Evolutionary conservation across 2,329 filamentous ascomycete genomes (phyloP), one percentile per base, ranked within the genome.

Genomic region (Clonostachys sp.): DNA sequence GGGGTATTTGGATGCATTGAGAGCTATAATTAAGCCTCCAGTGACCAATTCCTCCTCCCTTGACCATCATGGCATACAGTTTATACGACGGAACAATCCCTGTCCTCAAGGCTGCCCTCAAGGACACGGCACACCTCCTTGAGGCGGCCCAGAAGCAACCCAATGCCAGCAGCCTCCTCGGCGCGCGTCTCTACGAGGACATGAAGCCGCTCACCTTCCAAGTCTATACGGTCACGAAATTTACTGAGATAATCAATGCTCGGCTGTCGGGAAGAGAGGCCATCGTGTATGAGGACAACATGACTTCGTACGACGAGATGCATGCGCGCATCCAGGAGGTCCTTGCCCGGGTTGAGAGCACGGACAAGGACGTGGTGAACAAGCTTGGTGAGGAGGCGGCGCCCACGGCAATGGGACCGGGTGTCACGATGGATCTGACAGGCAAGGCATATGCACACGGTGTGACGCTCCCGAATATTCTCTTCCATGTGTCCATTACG

Each of bases 401-500:
- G 14, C 46, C 54, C 8, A 56, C 58, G 10, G 45, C 49, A 16
- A 55, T 54, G 51, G 50, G 54, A 10, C 46, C 62, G 10, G 52
- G 51, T 36, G 58, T 56, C 12, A 45, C 56, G 42, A 39, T 39
- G 36, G 36, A 39, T n/a, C 14, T 39, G 14, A 8, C 36, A n/a
- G 55, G 62, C 42, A 59, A 61, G 2, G 77, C 70, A 57, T 70
- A 67, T 3, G 36, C 17, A 33, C 16, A 17, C 18, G 16, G 13
- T 18, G 12, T 34, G 42, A 24, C 13, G 14, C 51, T 81, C 24
- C 80, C 81, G 10, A 82, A 84, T 54, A 69, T 83, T 53, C 81
- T 70, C 62, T 86, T 86, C 58, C 83, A 86, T 57, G 53, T 77
- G 5, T 71, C 64, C 7, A 81, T 71, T 14, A 67, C 75, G n/a